These are phyloP conservation scores for Gautieria morchelliformis DNA, from an alignment of 768 basidiomycete species.

Conservation along the genomic window DNA sequence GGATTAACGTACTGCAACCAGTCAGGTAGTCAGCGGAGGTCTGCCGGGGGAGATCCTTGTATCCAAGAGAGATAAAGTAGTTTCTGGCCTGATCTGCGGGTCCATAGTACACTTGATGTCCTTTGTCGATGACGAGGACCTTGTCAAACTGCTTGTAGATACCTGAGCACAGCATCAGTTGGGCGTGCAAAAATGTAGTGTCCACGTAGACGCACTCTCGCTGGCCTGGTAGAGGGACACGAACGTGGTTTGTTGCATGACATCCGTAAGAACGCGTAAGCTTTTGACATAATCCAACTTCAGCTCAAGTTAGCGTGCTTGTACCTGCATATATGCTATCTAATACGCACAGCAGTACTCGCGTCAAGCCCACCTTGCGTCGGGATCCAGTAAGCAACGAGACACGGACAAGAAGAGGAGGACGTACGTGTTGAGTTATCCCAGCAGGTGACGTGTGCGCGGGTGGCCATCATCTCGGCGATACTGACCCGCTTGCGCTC, in stretches of 20 bases:
- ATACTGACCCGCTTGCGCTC: slow-evolving; percentile 23
- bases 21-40: slow-evolving; percentile 41
- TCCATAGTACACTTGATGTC: slow-evolving; percentile 41
- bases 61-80: slow-evolving; percentile 39
- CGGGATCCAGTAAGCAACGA: slow-evolving; percentile 4
- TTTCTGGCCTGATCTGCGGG: slow-evolving; percentile 27
- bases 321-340: not conserved
- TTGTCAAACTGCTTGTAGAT: slow-evolving; percentile 29
- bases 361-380: slow-evolving; percentile 19
- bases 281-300: slow-evolving; percentile 38
- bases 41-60: slow-evolving; percentile 33
- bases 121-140: slow-evolving; percentile 37
- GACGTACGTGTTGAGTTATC: slow-evolving; percentile 18
- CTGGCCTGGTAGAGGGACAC: slow-evolving; percentile 36
- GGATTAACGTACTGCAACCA: slow-evolving; percentile 5
- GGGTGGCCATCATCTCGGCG: slow-evolving; percentile 16
- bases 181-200: not conserved
- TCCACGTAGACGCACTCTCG: not conserved
- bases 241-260: slow-evolving; percentile 29
- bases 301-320: not conserved
- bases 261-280: slow-evolving; percentile 31
- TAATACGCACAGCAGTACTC: slow-evolving; percentile 15
- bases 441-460: slow-evolving; percentile 14
- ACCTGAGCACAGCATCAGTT: not conserved
- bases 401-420: slow-evolving; percentile 16